Evolutionary conservation across 2,329 filamentous ascomycete genomes (phyloP).

Genomic region (Colletotrichum kahawae): DNA sequence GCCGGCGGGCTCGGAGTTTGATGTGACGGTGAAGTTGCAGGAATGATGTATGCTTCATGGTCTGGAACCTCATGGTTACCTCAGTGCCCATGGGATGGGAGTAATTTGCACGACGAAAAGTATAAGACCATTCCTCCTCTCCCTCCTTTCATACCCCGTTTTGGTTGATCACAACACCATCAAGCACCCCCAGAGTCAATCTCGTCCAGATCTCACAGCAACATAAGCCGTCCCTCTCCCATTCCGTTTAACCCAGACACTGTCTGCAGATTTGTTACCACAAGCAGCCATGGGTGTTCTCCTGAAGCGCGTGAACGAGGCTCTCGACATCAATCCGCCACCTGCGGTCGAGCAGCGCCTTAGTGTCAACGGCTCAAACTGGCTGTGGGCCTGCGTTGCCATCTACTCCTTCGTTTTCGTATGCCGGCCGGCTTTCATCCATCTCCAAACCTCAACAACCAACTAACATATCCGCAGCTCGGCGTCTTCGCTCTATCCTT

Average conservation of each 20-base stretch:
- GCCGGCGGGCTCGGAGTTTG: background rate
- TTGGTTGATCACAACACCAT: background rate
- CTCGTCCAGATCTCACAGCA: background rate
- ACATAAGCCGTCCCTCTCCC: background rate
- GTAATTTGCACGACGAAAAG: background rate
- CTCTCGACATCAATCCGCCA: constrained; percentile 52
- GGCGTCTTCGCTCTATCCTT: constrained; percentile 44
- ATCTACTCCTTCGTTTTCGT: constrained; percentile 53
- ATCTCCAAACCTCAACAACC: background rate
- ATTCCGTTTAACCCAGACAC: background rate
- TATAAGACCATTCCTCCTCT: constrained; percentile 4
- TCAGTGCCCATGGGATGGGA: background rate
- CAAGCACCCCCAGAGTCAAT: background rate
- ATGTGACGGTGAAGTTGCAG: background rate
- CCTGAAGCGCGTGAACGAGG: constrained; percentile 45
- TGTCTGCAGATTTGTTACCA: background rate
- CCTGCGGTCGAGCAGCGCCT: constrained; percentile 41
- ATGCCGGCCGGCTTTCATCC: constrained; percentile 28
- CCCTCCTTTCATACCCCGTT: background rate
- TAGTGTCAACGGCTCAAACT: constrained; percentile 54
- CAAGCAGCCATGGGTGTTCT: constrained; percentile 35
- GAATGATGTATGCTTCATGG: background rate
- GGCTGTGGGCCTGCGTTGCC: constrained; percentile 60
- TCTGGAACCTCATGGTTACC: background rate
- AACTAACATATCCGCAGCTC: constrained; percentile 36